Conservation (phyloP, 768 basidiomycete species). For the Mycena galopus region DNA sequence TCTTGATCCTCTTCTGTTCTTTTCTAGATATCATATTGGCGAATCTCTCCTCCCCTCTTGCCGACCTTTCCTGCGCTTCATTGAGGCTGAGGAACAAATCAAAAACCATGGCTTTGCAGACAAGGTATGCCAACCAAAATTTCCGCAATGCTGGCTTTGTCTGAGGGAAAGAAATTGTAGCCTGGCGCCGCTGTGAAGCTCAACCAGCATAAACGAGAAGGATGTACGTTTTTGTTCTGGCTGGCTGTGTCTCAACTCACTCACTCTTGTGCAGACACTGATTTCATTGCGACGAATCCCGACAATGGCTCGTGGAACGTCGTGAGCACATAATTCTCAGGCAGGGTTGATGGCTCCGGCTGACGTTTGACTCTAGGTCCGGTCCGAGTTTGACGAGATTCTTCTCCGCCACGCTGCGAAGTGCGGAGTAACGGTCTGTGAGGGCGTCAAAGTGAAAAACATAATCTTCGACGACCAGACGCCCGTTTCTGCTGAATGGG, state of each 20-base stretch:
- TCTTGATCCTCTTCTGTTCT: not conserved
- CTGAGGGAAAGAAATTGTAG: not conserved
- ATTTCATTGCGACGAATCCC: constrained; percentile 47
- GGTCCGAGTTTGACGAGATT: constrained; percentile 41
- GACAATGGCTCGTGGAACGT: constrained; percentile 53
- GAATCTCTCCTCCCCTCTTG: constrained; percentile 31
- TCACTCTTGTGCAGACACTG: constrained; percentile 47
- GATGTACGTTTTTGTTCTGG: not conserved
- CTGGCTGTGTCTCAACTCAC: not conserved
- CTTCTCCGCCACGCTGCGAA: constrained; percentile 40
- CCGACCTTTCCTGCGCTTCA: constrained; percentile 7
- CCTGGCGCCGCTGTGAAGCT: constrained; percentile 15
- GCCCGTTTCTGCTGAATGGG: not conserved
- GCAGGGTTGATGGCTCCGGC: not conserved
- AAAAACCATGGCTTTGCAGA: constrained; percentile 19
- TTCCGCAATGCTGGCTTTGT: not conserved
- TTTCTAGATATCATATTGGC: constrained; percentile 38
- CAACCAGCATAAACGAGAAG: constrained; percentile 17
- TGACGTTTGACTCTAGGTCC: constrained; percentile 17
- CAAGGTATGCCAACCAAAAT: not conserved
- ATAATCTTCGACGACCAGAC: constrained; percentile 17
- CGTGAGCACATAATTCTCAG: constrained; percentile 37
- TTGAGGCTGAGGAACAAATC: constrained; percentile 11
- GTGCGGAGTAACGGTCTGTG: constrained; percentile 35
- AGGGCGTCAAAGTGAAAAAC: constrained; percentile 36